These are phyloP conservation scores for Phaeophleospora eucalypticola DNA, from an alignment of 2,329 filamentous ascomycete genomes.

Conservation along the genomic window DNA sequence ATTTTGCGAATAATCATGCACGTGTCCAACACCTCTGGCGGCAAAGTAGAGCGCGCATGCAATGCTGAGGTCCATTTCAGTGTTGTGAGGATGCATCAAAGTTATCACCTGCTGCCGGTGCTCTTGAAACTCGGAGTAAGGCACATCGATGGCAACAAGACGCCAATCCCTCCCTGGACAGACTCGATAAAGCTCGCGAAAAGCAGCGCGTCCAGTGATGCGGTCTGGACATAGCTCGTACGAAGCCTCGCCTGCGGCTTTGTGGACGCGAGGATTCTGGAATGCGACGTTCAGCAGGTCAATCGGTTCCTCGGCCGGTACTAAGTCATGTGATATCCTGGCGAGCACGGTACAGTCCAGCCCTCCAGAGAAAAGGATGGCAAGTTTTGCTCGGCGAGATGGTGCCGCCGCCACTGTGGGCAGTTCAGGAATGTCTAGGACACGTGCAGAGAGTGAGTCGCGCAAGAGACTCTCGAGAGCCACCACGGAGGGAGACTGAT, in stretches of 20 bases:
- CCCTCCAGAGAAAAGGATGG: constrained; percentile 88
- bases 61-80: constrained; percentile 98
- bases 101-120: constrained; percentile 67
- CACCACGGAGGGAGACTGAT: constrained; percentile 21
- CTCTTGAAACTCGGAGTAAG: constrained; percentile 67
- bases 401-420: constrained; percentile 1
- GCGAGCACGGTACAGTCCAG: constrained; percentile 89
- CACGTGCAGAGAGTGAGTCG: constrained; percentile 30
- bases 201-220: constrained; percentile 75
- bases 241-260: constrained; percentile 35
- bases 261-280: constrained; percentile 73
- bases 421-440: constrained; percentile 60
- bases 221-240: constrained; percentile 90
- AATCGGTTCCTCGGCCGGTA: constrained; percentile 65
- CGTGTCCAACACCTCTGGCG: constrained; percentile 59
- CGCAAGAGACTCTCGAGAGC: constrained; percentile 23
- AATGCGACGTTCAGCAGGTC: constrained; percentile 96
- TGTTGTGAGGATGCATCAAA: constrained; percentile 89
- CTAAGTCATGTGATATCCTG: constrained; percentile 69
- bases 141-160: constrained; percentile 82
- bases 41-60: constrained; percentile 93
- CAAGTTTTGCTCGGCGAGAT: constrained; percentile 51
- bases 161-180: constrained; percentile 73
- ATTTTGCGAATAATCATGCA: neutral
- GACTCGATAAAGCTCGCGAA: constrained; percentile 64